Conservation (phyloP, 73 alveolate species). For the Loxodes magnus region DNA sequence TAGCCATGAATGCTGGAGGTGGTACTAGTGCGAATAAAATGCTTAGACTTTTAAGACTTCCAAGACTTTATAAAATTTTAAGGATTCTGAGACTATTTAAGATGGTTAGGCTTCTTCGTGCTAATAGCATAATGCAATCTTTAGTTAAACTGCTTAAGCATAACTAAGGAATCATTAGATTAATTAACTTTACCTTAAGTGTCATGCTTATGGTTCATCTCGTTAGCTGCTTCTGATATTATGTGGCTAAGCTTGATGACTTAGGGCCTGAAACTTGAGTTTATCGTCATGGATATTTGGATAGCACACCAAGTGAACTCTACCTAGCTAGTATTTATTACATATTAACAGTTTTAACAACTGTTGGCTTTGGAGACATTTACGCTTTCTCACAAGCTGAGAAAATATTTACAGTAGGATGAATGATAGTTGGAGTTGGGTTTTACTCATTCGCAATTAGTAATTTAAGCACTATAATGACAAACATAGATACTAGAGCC, state of each 20-base stretch:
- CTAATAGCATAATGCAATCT: slow-evolving; percentile 18
- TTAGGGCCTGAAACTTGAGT: slow-evolving; percentile 42
- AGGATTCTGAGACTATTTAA: slow-evolving; percentile 35
- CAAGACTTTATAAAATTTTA: slow-evolving; percentile 32
- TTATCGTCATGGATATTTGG: slow-evolving; percentile 6
- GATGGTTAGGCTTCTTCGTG: slow-evolving; percentile 23
- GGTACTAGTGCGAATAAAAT: slow-evolving; percentile 7
- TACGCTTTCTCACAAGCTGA: slow-evolving; percentile 19
- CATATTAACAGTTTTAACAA: slow-evolving; percentile 14
- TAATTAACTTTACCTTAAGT: slow-evolving; percentile 15
- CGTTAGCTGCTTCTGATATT: slow-evolving; percentile 33
- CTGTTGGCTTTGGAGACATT: slow-evolving; percentile 46
- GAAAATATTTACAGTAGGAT: background rate
- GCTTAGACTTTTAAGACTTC: slow-evolving; percentile 25
- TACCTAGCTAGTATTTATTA: slow-evolving; percentile 11
- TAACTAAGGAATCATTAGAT: slow-evolving; percentile 9
- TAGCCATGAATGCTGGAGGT: slow-evolving; percentile 2
- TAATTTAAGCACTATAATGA: slow-evolving; percentile 10
- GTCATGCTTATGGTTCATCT: slow-evolving; percentile 31
- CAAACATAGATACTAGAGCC: slow-evolving; percentile 13
- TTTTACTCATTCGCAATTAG: slow-evolving; percentile 17
- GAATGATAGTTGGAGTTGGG: slow-evolving; percentile 19
- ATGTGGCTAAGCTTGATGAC: slow-evolving; percentile 30
- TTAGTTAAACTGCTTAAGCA: background rate
- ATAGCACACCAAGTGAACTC: background rate